Evolutionary conservation across 345 rosid species (phyloP).

Genomic region (Sisymbrium altissimum): DNA sequence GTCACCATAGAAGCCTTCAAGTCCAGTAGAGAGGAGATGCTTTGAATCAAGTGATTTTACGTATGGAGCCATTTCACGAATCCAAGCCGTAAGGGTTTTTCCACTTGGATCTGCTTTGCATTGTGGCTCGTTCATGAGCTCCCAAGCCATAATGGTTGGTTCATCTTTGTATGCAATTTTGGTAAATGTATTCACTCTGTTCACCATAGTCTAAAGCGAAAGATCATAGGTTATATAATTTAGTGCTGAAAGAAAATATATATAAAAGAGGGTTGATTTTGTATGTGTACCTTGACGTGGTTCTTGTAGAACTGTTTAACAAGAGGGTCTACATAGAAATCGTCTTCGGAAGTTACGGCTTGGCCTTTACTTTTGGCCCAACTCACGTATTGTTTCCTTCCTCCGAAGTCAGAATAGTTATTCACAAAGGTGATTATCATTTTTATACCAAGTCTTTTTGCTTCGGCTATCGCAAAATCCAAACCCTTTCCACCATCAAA

Average conservation of each 20-base stretch:
- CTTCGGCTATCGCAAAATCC: constrained; percentile 34
- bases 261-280: background rate
- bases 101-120: constrained; percentile 55
- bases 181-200: constrained; percentile 60
- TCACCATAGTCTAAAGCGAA: constrained; percentile 43
- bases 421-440: constrained; percentile 27
- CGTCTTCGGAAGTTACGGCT: constrained; percentile 11
- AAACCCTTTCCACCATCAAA: constrained; percentile 24
- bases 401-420: constrained; percentile 25
- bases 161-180: constrained; percentile 70
- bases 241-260: background rate
- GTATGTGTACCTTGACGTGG: constrained; percentile 25
- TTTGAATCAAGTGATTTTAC: constrained; percentile 57
- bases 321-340: constrained; percentile 28
- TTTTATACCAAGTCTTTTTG: constrained; percentile 30
- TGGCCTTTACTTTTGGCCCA: constrained; percentile 29
- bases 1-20: constrained; percentile 78
- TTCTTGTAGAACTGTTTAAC: constrained; percentile 26
- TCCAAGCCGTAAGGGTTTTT: constrained; percentile 51
- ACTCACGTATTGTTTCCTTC: constrained; percentile 23
- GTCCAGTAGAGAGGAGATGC: constrained; percentile 65
- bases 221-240: background rate
- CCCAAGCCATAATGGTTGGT: constrained; percentile 80
- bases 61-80: constrained; percentile 58
- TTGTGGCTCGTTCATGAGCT: constrained; percentile 79